Evolutionary conservation across 2,329 filamentous ascomycete genomes (phyloP), one percentile per base, ranked within the genome.

Genomic region (Pseudogymnoascus sp.): DNA sequence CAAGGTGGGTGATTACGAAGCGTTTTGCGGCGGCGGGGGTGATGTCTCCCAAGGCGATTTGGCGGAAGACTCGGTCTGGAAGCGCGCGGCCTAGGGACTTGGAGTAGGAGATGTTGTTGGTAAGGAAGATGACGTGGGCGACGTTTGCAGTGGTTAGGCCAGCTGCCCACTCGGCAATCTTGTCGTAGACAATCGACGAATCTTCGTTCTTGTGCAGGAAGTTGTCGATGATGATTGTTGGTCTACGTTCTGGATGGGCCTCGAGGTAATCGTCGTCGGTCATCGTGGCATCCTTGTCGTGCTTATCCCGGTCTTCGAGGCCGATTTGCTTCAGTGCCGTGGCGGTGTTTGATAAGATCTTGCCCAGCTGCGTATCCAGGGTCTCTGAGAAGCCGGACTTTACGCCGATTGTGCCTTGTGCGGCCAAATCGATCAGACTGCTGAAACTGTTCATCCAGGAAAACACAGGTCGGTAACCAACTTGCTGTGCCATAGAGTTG

Each of bases 391-490:
- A 96, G 6, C 92, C 92, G 5, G 91, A 89, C 75, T 97, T 97
- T 62, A 95, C 89, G 11, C 93, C 93, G 18, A 93, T 96, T 11
- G 94, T 94, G 67, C 92, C 90, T 72, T 97, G 93, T 1, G 94
- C 90, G 20, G 93, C 94, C 37, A 97, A 82, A 68, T 97, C 94
- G 65, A 96, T 80, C 75, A 97, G 84, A 71, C 91, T 96, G 74
- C 90, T 96, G 66, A 97, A 84, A 69, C 86, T 96, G 74, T 97
- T 97, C 75, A 95, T 89, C 90, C 92, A 97, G 0, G 90, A 95
- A 72, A 99, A 99, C 0, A 99, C 85, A 0, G 94, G 94, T 7
- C 89, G 81, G 71, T 97, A 97, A 7, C 94, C 93, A 57, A 97
- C 92, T 65, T 92, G 85, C 1, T 79, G 76, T 0, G 93, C 94